Percentiles rank a stretch among this genome's conserved stretches.
Conservation (phyloP, 2,329 filamentous ascomycete species). For the Colletotrichum caudatum region DNA sequence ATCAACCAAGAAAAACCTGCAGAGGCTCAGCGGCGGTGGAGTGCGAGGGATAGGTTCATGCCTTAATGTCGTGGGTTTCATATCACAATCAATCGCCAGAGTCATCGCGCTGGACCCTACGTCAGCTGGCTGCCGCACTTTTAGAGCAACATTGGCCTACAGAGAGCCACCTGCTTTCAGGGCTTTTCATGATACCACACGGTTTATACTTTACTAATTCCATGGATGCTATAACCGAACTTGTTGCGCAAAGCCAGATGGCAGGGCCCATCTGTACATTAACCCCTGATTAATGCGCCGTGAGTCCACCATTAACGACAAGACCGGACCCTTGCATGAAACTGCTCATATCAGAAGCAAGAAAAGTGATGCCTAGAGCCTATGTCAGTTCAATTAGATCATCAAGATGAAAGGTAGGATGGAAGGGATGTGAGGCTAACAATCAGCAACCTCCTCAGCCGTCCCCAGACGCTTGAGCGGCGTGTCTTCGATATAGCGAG, state of each 20-base stretch:
- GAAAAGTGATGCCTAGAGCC: conserved; percentile 56
- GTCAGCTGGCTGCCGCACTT: background rate
- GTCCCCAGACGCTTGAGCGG: conserved; percentile 60
- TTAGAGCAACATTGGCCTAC: background rate
- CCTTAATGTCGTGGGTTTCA: background rate
- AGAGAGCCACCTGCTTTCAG: background rate
- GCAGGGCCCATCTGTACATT: background rate
- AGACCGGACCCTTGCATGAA: conserved; percentile 63
- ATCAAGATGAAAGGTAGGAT: background rate
- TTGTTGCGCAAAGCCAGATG: background rate
- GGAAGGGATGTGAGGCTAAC: background rate
- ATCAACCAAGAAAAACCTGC: background rate
- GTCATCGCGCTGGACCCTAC: too few relatives aligned
- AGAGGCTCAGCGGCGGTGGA: too few relatives aligned
- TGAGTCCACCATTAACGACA: conserved; percentile 61
- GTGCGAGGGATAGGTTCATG: background rate
- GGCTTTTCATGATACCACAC: background rate
- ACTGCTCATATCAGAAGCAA: conserved; percentile 65
- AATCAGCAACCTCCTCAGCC: conserved; percentile 66
- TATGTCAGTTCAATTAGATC: background rate
- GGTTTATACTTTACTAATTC: background rate
- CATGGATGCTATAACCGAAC: too few relatives aligned
- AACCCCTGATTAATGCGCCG: conserved; percentile 45
- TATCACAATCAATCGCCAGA: background rate
- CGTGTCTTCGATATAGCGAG: conserved; percentile 56